Evolutionary conservation across 2,329 filamentous ascomycete species (phyloP).

Genomic region (Torrubiellomyces zombiae): DNA sequence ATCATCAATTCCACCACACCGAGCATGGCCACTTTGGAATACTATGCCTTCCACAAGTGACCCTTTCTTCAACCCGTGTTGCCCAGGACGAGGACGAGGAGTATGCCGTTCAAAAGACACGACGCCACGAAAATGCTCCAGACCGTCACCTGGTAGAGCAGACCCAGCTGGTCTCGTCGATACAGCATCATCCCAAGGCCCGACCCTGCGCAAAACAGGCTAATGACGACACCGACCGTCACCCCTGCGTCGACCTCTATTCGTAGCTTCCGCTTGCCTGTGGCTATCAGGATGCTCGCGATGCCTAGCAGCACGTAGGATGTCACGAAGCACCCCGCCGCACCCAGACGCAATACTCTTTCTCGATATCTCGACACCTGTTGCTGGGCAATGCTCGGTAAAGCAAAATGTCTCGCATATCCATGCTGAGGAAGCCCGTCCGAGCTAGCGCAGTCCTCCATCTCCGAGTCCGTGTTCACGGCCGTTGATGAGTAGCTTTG

Average conservation of each 20-base stretch:
- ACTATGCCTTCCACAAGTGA: too few relatives aligned
- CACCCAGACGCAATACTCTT: constrained; percentile 35
- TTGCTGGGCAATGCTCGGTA: constrained; percentile 35
- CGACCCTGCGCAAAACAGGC: constrained; percentile 44
- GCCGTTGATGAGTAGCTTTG: constrained; percentile 15
- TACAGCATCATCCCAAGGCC: constrained; percentile 43
- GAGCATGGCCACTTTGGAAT: too few relatives aligned
- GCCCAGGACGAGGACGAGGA: constrained; percentile 24
- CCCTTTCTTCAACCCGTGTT: constrained; percentile 15
- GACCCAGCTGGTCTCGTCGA: constrained; percentile 25
- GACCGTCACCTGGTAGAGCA: constrained; percentile 25
- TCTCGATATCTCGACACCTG: constrained; percentile 34
- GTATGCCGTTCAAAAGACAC: constrained; percentile 26
- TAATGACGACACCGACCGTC: constrained; percentile 50
- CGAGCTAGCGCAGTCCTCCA: constrained; percentile 34
- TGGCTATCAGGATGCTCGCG: constrained; percentile 46
- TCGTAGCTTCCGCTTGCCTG: constrained; percentile 49
- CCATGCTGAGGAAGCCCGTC: constrained; percentile 31
- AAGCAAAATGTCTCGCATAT: constrained; percentile 37
- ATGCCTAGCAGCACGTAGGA: constrained; percentile 49
- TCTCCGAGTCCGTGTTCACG: constrained; percentile 22
- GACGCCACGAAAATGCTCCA: constrained; percentile 19
- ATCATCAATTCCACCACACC: too few relatives aligned
- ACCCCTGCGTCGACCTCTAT: constrained; percentile 62
- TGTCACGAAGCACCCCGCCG: constrained; percentile 36